Base-by-base conservation (phyloP, 805 yeast species). In the Diddensiella caesifluorescens region DNA sequence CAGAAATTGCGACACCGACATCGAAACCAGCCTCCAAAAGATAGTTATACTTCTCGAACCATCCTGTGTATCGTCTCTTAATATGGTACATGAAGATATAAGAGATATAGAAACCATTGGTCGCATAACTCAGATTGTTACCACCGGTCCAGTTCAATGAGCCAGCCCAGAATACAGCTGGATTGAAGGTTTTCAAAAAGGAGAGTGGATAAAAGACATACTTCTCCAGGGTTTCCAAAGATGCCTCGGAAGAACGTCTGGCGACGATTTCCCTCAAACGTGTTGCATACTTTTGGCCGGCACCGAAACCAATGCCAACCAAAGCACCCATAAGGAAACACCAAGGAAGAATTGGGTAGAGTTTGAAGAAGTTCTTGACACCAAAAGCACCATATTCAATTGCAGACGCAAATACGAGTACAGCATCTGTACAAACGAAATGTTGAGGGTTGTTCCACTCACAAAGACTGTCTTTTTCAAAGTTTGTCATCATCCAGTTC, bases 281-380 rank as follows among this genome's bases (percentile, higher is more conserved):
- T 22, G 29, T 23, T 10, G 32, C 44, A 26, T 33, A 41, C 28
- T 40, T 32, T 25, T 53, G 74, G 13, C 47, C 42, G 6, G 48
- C 35, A 30, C 35, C 40, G 37, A 33, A 60, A 53, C 12, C 26
- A 13, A 34, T 34, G 21, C 38, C 38, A n/a, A 56, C 57, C 16
- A 49, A 34, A 15, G 59, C 56, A 10, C 87, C 86, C 42, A 76
- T 64, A 20, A 80, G 62, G 67, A 80, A 79, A 47, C 83, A 75
- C 73, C 77, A 80, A 45, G 69, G 68, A 31, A 80, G 62, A n/a
- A 72, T 62, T 1, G 86, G 85, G 30, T 41, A 41, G 3, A 35
- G 36, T 16, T 28, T n/a, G 30, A 41, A 41, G 29, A 35, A 23
- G 25, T 35, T 41, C 33, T 25, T 34, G 22, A 41, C 22, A 23